A percentile compares a stretch with the other conserved stretches of the same genome.
phyloP scores from a whole-genome alignment of 148 eudicot species.

The Beta vulgaris region DNA sequence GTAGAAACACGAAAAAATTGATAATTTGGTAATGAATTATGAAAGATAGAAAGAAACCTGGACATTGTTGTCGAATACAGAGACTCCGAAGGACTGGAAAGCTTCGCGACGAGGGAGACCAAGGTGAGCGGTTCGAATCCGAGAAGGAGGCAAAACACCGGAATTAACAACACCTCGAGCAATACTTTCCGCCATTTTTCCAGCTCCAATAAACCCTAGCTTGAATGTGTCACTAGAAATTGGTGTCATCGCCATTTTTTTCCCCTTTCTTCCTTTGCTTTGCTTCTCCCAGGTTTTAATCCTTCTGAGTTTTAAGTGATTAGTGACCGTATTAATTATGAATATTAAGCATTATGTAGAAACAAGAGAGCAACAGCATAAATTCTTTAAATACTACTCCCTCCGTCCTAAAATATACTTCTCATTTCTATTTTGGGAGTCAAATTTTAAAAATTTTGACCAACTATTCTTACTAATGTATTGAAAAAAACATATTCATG shows the following conservation, averaged over 20 bases:
- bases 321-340: too few species aligned
- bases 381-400: too few species aligned
- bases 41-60: conserved; percentile 39
- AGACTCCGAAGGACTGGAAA: conserved; percentile 81
- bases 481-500: too few species aligned
- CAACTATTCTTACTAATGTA: too few species aligned
- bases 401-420: too few species aligned
- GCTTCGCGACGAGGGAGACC: conserved; percentile 55
- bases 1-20: background rate
- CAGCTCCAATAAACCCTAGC: conserved; percentile 91
- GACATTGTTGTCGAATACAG: conserved; percentile 53
- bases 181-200: conserved; percentile 97
- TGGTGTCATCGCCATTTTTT: conserved; percentile 37
- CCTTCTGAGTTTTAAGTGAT: too few species aligned
- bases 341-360: too few species aligned
- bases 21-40: background rate
- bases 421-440: too few species aligned
- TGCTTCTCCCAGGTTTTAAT: too few species aligned
- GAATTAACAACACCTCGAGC: conserved; percentile 79
- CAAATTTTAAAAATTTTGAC: too few species aligned
- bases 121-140: conserved; percentile 76
- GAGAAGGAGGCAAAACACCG: conserved; percentile 67
- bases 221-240: conserved; percentile 68
- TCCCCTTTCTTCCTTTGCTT: too few species aligned
- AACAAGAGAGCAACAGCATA: too few species aligned